Percentiles rank a stretch among this genome's conserved stretches.
Evolutionary conservation across 345 rosid species (phyloP).

Genomic region (Sonneratia caseolaris): DNA sequence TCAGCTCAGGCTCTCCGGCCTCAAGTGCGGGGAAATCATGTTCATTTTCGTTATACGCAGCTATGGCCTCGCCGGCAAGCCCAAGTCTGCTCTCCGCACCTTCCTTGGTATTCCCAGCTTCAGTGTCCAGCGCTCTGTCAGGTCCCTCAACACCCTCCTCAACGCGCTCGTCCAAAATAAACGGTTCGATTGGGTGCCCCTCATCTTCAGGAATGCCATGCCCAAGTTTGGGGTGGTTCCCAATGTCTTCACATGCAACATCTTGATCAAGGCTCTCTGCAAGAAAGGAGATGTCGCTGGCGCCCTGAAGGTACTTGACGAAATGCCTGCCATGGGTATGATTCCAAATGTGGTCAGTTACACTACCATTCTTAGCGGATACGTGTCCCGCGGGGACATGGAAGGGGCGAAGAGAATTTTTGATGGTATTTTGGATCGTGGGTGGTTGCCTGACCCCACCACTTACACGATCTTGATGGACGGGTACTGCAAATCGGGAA

Average conservation of each 20-base stretch:
- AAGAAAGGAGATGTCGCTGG: conserved; percentile 46
- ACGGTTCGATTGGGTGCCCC: conserved; percentile 47
- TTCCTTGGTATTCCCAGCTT: conserved; percentile 52
- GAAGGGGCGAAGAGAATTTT: conserved; percentile 50
- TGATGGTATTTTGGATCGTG: conserved; percentile 53
- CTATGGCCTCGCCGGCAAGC: conserved; percentile 69
- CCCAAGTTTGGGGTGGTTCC: conserved; percentile 48
- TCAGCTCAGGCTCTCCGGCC: conserved; percentile 33
- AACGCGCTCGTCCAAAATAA: conserved; percentile 64
- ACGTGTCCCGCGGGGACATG: conserved; percentile 60
- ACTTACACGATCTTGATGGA: conserved; percentile 64
- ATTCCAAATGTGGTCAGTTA: conserved; percentile 65
- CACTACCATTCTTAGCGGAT: conserved; percentile 71
- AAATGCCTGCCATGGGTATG: conserved; percentile 76
- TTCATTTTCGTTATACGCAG: conserved; percentile 59
- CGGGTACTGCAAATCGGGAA: conserved; percentile 65
- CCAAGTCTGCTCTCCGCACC: conserved; percentile 36
- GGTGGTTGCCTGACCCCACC: conserved; percentile 78
- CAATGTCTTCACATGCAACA: conserved; percentile 62
- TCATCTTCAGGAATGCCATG: conserved; percentile 41
- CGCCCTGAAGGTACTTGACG: conserved; percentile 56
- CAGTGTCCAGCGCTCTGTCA: conserved; percentile 52
- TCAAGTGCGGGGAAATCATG: conserved; percentile 65
- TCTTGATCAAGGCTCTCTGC: conserved; percentile 62
- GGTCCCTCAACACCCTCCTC: conserved; percentile 70